Evolutionary conservation across 495 filamentous ascomycete species (phyloP).

Genomic region (Pseudotulostoma volvatum): DNA sequence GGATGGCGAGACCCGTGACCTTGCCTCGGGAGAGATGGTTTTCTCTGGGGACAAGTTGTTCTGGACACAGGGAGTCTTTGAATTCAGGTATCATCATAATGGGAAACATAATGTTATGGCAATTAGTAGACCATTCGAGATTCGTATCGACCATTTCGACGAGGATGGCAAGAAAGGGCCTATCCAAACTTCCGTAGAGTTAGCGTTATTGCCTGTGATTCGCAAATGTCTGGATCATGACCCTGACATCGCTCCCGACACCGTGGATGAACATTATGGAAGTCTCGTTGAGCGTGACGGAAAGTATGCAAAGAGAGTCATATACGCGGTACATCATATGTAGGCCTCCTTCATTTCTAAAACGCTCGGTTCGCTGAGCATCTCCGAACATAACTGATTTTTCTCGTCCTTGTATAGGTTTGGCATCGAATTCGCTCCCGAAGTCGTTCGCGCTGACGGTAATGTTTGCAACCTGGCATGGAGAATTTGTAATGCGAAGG

Average conservation of each 20-base stretch:
- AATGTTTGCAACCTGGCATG: constrained; percentile 82
- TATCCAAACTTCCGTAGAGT: constrained; percentile 47
- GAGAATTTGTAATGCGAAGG: constrained; percentile 90
- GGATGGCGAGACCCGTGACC: constrained; percentile 27
- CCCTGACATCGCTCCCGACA: constrained; percentile 75
- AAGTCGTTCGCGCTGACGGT: constrained; percentile 85
- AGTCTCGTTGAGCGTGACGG: constrained; percentile 65
- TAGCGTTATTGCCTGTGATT: constrained; percentile 63
- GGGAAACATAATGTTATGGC: constrained; percentile 93
- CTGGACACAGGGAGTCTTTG: constrained; percentile 91
- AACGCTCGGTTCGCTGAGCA: too few relatives aligned
- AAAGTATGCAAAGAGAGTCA: constrained; percentile 75
- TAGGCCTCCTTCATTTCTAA: constrained; percentile 16
- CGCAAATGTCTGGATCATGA: constrained; percentile 86
- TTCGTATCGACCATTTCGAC: constrained; percentile 63
- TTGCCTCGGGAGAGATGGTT: constrained; percentile 55
- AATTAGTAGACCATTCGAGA: constrained; percentile 84
- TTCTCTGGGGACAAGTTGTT: constrained; percentile 90
- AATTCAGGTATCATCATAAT: constrained; percentile 93
- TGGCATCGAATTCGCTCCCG: constrained; percentile 84
- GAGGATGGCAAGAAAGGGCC: constrained; percentile 37
- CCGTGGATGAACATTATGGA: constrained; percentile 68
- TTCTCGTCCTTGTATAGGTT: too few relatives aligned
- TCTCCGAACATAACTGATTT: too few relatives aligned
- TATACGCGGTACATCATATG: constrained; percentile 93